These are phyloP conservation scores for Verbena officinalis DNA, from an alignment of 257 asterid genomes.

Conservation along the genomic window DNA sequence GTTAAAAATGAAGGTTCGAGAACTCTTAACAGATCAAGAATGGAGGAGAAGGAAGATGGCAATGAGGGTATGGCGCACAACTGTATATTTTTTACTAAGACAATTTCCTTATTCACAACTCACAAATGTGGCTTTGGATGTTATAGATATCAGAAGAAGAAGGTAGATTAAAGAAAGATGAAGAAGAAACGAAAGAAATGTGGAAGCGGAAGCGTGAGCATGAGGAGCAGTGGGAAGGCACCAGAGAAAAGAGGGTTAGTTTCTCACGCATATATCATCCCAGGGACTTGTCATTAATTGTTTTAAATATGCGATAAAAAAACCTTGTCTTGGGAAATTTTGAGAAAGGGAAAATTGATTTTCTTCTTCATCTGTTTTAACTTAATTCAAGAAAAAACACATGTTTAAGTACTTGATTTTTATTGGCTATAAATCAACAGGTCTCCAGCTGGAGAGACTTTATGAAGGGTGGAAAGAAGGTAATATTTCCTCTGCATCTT, in stretches of 20 bases:
- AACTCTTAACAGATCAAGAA: constrained; percentile 94
- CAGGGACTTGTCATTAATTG: neutral
- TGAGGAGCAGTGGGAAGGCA: constrained; percentile 99
- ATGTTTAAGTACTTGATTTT: neutral
- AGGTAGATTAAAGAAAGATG: constrained; percentile 98
- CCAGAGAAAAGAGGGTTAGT: constrained; percentile 92
- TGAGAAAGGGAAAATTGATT: too few species aligned
- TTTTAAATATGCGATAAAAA: neutral
- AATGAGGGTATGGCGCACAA: constrained; percentile 72
- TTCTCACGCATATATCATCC: constrained; percentile 15
- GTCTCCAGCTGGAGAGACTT: constrained; percentile 99
- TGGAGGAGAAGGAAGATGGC: constrained; percentile 99
- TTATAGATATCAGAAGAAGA: constrained; percentile 96
- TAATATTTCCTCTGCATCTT: constrained; percentile 23
- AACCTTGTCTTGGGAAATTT: neutral
- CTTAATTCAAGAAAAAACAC: neutral
- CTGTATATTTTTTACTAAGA: constrained; percentile 11
- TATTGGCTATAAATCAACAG: constrained; percentile 37
- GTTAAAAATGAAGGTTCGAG: constrained; percentile 90
- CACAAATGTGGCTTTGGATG: constrained; percentile 13
- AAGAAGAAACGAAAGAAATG: constrained; percentile 97
- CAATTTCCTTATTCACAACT: constrained; percentile 18
- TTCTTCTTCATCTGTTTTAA: neutral
- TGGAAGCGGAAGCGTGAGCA: constrained; percentile 99
- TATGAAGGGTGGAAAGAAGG: constrained; percentile 98